Base-by-base conservation (phyloP, 495 filamentous ascomycete genomes). In the Astrocystis sublimbata region DNA sequence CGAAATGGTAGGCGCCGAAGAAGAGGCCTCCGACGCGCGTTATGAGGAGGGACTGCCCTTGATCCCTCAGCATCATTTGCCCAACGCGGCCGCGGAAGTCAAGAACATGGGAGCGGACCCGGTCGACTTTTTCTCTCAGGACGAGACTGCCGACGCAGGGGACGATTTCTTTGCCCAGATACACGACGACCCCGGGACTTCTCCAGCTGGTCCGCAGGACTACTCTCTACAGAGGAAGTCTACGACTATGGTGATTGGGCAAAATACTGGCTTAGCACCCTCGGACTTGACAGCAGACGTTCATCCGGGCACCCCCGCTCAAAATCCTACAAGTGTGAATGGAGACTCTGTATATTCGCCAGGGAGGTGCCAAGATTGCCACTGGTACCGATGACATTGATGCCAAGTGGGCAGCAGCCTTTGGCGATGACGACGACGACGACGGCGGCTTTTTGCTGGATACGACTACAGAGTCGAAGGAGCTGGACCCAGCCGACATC, bases 341-440 rank as follows among this genome's bases (percentile, higher is more conserved):
- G 72, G 70, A 23, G 68, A 70, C 40, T 71, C 72, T 13, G 75
- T 76, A 66, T 7, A 63, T 24, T 40, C 59, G 43, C 47, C 63
- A 19, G 30, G 61, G 67, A 35, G 73, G 31, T 0, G 54, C 51
- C 26, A 43, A 51, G 41, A 35, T 45, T 3, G 45, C 52, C 13
- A 46, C 58, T 15, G 41, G 64, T 45, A 58, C 60, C 31, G 59
- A 58, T 24, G 88, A 94, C 65, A 74, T 94, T 6, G 88, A 89
- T 47, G 89, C 89, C 2, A 85, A 88, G 64, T 97, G 94, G 94
- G 80, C 92, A 66, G 90, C 87, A 43, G 89, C 90, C 61, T 80
- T 97, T 65, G 89, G 94, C 65, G n/a, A n/a, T n/a, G n/a, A n/a
- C n/a, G 91, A 93, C 56, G 79, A 92, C 42, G 83, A 89, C 49